Evolutionary conservation across 106 monocot species (phyloP), one percentile per base, ranked within the genome.

Genomic region (Platanthera guangdongensis): DNA sequence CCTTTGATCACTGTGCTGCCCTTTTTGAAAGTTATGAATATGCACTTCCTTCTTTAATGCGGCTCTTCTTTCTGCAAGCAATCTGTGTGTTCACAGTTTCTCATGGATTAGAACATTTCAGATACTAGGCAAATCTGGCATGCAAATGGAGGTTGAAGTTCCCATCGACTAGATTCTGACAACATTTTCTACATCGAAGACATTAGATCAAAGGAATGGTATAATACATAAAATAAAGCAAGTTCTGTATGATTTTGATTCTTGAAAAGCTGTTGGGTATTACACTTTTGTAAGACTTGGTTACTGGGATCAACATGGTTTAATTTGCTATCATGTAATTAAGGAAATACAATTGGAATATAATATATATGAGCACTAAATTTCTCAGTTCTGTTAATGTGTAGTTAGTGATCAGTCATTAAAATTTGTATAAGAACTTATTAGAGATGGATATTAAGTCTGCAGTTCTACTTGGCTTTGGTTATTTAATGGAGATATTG

Each of bases 61-160:
- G 14, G 55, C n/a, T 55, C 14, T 55, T 55, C 39, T 55, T 15
- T 55, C 55, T 55, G 55, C 55, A 55, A 15, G 10, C 18, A n/a
- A 4, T 57, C 18, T 14, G 15, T n/a, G 15, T 57, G n/a, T 14
- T 57, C 11, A 57, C 57, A 16, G 57, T 57, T 4, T 57, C n/a
- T 57, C 16, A 57, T 16, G 18, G 57, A 57, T n/a, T 16, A 16
- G 6, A 57, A n/a, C 57, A 16, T 57, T 79, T 75, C 81, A 87
- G 87, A 81, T 87, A 64, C 75, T 87, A 18, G 76, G 78, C 51
- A 81, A 79, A 65, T 78, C 84, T 79, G 79, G 64, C 54, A 68
- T 87, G 72, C 84, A 84, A 59, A 87, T 87, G 84, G 87, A 87
- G 78, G 84, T 87, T 45, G 87, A 87, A 71, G 81, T 87, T 55